Evolutionary conservation across 1,284 basidiomycete species (phyloP).

Genomic region (Bjerkandera adusta): DNA sequence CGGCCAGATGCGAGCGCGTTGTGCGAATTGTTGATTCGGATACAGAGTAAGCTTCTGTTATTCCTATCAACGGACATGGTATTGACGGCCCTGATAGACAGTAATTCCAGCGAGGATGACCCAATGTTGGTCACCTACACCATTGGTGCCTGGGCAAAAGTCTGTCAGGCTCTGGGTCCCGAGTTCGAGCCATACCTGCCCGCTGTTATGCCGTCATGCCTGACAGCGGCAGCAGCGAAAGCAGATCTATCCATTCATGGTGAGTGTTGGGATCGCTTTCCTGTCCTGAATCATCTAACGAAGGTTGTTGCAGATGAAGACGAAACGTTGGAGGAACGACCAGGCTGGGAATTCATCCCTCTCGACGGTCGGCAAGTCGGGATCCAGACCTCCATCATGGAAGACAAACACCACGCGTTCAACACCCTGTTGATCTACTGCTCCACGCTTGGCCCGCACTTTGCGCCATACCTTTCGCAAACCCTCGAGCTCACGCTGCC

Average conservation of each 20-base stretch:
- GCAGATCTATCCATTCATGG: slow-evolving; percentile 77
- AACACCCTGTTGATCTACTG: slow-evolving; percentile 82
- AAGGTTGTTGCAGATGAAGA: slow-evolving; percentile 43
- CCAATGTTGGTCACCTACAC: slow-evolving; percentile 67
- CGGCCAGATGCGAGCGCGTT: slow-evolving; percentile 71
- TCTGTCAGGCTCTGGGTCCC: slow-evolving; percentile 76
- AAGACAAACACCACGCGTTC: slow-evolving; percentile 86
- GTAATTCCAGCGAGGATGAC: slow-evolving; percentile 60
- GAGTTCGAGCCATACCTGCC: slow-evolving; percentile 85
- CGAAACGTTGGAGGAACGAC: slow-evolving; percentile 50
- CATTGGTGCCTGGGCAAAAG: slow-evolving; percentile 79
- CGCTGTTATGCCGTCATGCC: slow-evolving; percentile 75
- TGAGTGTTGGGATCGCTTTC: slow-evolving; percentile 30
- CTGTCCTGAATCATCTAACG: slow-evolving; percentile 1
- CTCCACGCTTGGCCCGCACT: slow-evolving; percentile 63
- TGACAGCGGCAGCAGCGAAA: slow-evolving; percentile 76
- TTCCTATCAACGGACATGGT: too few species aligned
- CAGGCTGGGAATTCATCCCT: slow-evolving; percentile 75
- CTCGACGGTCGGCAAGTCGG: slow-evolving; percentile 77
- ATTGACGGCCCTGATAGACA: slow-evolving; percentile 40
- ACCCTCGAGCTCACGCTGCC: slow-evolving; percentile 73
- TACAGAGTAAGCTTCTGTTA: slow-evolving; percentile 58
- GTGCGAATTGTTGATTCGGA: slow-evolving; percentile 70
- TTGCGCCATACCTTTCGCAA: slow-evolving; percentile 72
- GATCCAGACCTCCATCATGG: slow-evolving; percentile 76